Conservation (phyloP, 2,329 filamentous ascomycete genomes). For the Beauveria scarabaeidicola region DNA sequence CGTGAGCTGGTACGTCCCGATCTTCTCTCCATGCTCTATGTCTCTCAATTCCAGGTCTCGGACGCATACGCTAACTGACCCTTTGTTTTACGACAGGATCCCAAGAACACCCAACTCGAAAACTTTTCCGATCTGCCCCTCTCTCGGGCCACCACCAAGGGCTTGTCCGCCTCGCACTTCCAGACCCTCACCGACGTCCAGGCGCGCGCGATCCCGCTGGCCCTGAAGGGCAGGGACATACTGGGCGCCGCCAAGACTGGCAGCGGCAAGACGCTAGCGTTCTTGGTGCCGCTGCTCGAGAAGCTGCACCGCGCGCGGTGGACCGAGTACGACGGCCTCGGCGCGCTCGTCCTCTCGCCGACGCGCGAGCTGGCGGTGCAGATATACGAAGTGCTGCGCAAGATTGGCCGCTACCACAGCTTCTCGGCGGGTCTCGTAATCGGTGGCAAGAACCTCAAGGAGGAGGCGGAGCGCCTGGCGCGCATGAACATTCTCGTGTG, state of each 20-base stretch:
- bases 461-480: constrained; percentile 73
- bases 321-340: constrained; percentile 84
- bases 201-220: constrained; percentile 76
- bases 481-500: constrained; percentile 97
- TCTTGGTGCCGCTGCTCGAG: constrained; percentile 84
- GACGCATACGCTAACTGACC: neutral
- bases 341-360: constrained; percentile 85
- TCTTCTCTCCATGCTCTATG: neutral
- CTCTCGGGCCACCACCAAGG: constrained; percentile 68
- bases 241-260: constrained; percentile 93
- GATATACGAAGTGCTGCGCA: constrained; percentile 89
- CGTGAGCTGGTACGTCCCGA: constrained; percentile 23
- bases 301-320: constrained; percentile 84
- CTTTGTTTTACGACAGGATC: constrained; percentile 38
- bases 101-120: constrained; percentile 49
- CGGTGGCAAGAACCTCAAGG: constrained; percentile 81
- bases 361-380: constrained; percentile 94
- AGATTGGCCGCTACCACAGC: constrained; percentile 77
- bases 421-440: constrained; percentile 93
- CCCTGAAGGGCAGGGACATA: constrained; percentile 78
- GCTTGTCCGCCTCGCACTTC: constrained; percentile 81
- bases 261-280: constrained; percentile 90
- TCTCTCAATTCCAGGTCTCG: too few relatives aligned
- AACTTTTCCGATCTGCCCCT: constrained; percentile 80
- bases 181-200: constrained; percentile 88